Base-by-base conservation (phyloP, 768 basidiomycete species). In the Pleurotus pulmonarius region DNA sequence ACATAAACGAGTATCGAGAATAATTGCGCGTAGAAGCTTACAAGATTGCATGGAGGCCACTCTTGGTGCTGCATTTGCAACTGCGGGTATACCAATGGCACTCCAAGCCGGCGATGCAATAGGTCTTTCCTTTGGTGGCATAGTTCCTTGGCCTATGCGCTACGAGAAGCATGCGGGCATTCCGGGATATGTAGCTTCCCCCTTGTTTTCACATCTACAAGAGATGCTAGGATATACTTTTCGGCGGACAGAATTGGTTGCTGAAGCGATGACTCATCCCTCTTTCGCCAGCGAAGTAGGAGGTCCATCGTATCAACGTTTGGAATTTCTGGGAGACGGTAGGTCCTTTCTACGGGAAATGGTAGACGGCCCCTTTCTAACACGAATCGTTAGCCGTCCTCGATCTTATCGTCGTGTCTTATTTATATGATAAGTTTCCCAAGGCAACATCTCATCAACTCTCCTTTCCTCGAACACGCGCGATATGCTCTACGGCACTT, bases 261-360 rank as follows among this genome's bases (percentile, higher is more conserved):
- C 88, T 6, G 86, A 93, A 70, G 92, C 92, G 7, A 70, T 93
- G n/a, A 92, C 90, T 0, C 94, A 96, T 65, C 88, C 92, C 0
- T 92, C 90, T 0, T 90, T 90, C 61, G 74, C 78, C 8, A 68
- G 68, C 2, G 66, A 70, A 3, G 71, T 71, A 1, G 78, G 76
- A 11, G 75, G 75, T 8, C 73, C 82, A 5, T 90, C 89, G 2
- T 95, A 95, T 68, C 88, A 96, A 59, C 82, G 94, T 12, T 73
- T 94, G 9, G 94, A 96, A 63, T 94, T 93, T 62, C 77, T 96
- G 2, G 94, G 94, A 29, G 94, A 96, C 66, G 90, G 92, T 93
- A 66, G 71, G 84, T 66, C 22, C 5, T 45, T 46, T 41, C 40
- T 56, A 38, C 8, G 3, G 20, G 20, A 20, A 37, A 37, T 44